Conservation (phyloP, 106 monocot genomes). For the Platanthera guangdongensis region DNA sequence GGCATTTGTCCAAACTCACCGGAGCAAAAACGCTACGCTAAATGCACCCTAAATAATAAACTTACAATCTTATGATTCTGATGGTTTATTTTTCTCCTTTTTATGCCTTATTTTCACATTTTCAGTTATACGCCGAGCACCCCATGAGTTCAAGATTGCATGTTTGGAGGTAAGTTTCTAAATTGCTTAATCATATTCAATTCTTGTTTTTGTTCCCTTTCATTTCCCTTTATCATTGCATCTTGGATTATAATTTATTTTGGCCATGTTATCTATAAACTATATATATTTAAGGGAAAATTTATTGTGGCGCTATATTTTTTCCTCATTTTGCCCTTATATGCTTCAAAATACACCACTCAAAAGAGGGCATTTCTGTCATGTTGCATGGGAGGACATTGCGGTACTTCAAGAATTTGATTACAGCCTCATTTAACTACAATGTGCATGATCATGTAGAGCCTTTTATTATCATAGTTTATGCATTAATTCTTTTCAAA, state of each 20-base stretch:
- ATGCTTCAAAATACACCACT: too few relatives aligned
- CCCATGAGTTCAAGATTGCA: slow-evolving; percentile 99
- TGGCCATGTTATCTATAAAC: too few relatives aligned
- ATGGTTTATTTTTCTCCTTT: neutral
- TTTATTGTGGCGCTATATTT: too few relatives aligned
- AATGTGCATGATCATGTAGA: neutral
- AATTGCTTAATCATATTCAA: neutral
- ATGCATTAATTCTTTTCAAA: too few relatives aligned
- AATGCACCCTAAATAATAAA: neutral
- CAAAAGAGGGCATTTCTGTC: too few relatives aligned
- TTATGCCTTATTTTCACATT: slow-evolving; percentile 5
- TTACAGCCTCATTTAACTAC: neutral
- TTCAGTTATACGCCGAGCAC: slow-evolving; percentile 84
- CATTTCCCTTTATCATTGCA: neutral
- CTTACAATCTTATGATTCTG: neutral
- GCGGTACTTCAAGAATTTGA: neutral
- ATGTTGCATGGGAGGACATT: too few relatives aligned
- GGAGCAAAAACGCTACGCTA: too few relatives aligned
- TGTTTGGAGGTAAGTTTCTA: slow-evolving; percentile 78
- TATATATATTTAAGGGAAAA: too few relatives aligned
- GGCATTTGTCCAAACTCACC: too few relatives aligned
- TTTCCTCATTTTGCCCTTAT: too few relatives aligned
- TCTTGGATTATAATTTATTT: too few relatives aligned
- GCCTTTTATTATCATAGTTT: too few relatives aligned
- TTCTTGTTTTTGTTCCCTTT: neutral